Conservation (phyloP, 768 basidiomycete genomes). For the Dictyophora rubrovolvata region DNA sequence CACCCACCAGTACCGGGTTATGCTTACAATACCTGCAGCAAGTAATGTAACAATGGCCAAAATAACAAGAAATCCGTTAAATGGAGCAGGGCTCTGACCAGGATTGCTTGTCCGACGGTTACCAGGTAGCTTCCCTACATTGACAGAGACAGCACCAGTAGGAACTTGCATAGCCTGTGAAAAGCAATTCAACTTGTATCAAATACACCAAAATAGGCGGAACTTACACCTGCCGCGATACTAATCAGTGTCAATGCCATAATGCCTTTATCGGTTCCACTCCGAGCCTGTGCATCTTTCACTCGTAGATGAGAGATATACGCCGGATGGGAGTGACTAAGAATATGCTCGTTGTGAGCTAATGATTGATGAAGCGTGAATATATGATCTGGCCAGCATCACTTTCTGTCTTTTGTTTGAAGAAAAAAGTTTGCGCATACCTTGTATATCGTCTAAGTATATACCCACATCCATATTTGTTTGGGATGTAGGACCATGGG, state of each 20-base stretch:
- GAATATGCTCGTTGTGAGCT: slow-evolving; percentile 76
- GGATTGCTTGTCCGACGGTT: slow-evolving; percentile 44
- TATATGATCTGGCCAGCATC: slow-evolving; percentile 62
- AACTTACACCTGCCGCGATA: slow-evolving; percentile 53
- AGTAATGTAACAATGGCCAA: slow-evolving; percentile 37
- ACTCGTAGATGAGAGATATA: slow-evolving; percentile 72
- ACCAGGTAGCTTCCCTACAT: slow-evolving; percentile 27
- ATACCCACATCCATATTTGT: slow-evolving; percentile 54
- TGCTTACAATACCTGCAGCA: slow-evolving; percentile 29
- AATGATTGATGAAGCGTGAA: slow-evolving; percentile 77
- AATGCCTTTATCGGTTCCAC: slow-evolving; percentile 54
- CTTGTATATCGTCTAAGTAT: slow-evolving; percentile 88
- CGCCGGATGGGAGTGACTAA: slow-evolving; percentile 79
- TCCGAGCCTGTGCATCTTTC: slow-evolving; percentile 46
- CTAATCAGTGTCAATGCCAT: slow-evolving; percentile 57
- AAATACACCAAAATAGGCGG: slow-evolving; percentile 33
- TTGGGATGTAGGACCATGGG: background rate
- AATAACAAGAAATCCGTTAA: slow-evolving; percentile 47
- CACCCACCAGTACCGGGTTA: slow-evolving; percentile 59
- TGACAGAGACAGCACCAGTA: slow-evolving; percentile 59
- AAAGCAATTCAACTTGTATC: slow-evolving; percentile 35
- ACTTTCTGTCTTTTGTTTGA: slow-evolving; percentile 4
- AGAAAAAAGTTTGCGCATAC: slow-evolving; percentile 29
- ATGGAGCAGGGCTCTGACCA: slow-evolving; percentile 25
- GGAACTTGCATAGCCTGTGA: slow-evolving; percentile 3